phyloP scores from a whole-genome alignment of 1,284 basidiomycete genomes.

The Apiotrichum sp. region DNA sequence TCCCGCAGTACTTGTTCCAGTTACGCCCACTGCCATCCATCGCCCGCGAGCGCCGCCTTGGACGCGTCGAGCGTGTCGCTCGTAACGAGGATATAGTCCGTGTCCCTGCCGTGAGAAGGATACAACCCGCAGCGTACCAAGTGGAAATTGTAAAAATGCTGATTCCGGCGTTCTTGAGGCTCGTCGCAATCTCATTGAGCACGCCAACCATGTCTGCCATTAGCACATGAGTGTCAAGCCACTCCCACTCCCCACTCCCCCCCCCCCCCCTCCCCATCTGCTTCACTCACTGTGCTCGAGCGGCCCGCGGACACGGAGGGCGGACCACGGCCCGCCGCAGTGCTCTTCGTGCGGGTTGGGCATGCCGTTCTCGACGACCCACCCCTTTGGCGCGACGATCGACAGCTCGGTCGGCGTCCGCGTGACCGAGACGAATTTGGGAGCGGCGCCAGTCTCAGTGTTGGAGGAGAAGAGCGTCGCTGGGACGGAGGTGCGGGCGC shows the following conservation, averaged over 20 bases:
- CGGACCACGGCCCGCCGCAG: constrained; percentile 45
- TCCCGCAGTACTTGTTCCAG: no score
- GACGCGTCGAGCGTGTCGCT: constrained; percentile 18
- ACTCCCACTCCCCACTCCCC: no score
- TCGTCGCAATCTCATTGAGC: constrained; percentile 54
- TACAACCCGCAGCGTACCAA: constrained; percentile 51
- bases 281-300: constrained; percentile 57
- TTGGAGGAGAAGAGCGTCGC: constrained; percentile 23
- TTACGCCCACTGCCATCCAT: constrained; percentile 21
- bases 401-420: constrained; percentile 59
- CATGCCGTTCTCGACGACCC: constrained; percentile 5
- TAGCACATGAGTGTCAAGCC: not conserved
- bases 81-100: constrained; percentile 33
- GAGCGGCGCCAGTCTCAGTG: constrained; percentile 2
- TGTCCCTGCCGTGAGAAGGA: constrained; percentile 21
- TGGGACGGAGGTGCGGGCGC: constrained; percentile 24
- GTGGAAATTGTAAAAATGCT: constrained; percentile 63
- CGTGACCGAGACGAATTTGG: constrained; percentile 55
- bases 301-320: constrained; percentile 59
- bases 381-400: constrained; percentile 50
- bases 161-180: constrained; percentile 55
- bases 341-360: constrained; percentile 47
- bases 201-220: constrained; percentile 57
- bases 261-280: no score
- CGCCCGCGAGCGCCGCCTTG: constrained; percentile 15